Base-by-base conservation (phyloP, 805 yeast genomes). In the Phaffomyces opuntiae region DNA sequence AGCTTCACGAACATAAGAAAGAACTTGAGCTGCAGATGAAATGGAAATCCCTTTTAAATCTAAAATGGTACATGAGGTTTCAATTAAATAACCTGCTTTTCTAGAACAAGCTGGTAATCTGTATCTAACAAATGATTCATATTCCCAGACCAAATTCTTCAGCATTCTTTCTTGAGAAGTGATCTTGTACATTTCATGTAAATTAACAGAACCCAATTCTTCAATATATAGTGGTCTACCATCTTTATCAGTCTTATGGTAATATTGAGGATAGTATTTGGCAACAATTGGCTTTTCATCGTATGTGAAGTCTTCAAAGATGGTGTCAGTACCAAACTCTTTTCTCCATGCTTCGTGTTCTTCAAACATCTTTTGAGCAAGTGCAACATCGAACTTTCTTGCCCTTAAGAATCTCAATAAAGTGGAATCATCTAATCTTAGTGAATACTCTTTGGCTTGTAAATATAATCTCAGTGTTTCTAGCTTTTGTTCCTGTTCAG, bases 191-290 rank as follows among this genome's bases (percentile, higher is more conserved):
- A 93, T 86, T 64, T 88, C 95, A 33, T 81, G 74, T 66, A 93
- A 74, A 68, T 91, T 87, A 50, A 93, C 96, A 44, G 82, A 71
- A 45, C 99, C 98, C 53, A 93, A 76, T 64, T 91, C 96, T 74
- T 93, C 99, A 58, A 84, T 75, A 69, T 93, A 93, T 40, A 89
- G 83, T 7, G 99, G 99, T 63, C 99, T 84, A 43, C 99, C 99
- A 53, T 93, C 99, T 60, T 77, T 87, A 67, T 93, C 99, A 32
- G 91, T 87, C 72, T 93, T 90, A 72, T 93, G 98, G 67, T 93
- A 93, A 70, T 90, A 93, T 70, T 90, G 97, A 33, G 99, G 99
- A 66, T 93, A 93, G 67, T 73, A 83, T 61, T 79, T 75, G 50
- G 96, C 96, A 53, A 90, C 96, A 43, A 78, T 66, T 26, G 93